Evolutionary conservation across 2,329 filamentous ascomycete species (phyloP).

Genomic region (Trichocomaceae sp.): DNA sequence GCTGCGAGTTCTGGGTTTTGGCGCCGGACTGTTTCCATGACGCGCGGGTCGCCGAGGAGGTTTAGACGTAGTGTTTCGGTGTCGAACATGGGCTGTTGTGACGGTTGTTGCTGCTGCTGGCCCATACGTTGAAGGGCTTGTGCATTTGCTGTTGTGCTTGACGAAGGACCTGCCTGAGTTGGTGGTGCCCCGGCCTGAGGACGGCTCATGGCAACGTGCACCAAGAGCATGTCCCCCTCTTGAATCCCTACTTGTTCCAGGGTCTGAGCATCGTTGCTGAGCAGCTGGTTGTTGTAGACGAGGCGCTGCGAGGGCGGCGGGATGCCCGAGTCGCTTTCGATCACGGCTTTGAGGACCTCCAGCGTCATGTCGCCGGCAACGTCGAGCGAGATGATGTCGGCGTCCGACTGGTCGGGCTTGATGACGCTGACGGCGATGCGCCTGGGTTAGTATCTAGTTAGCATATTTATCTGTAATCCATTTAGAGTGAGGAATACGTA

Average conservation of each 20-base stretch:
- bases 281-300: constrained; percentile 79
- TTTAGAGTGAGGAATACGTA: background rate
- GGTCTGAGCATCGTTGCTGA: constrained; percentile 71
- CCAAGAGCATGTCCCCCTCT: constrained; percentile 86
- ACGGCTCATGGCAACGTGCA: constrained; percentile 55
- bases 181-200: background rate
- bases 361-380: constrained; percentile 77
- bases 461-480: background rate
- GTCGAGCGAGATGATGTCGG: constrained; percentile 74
- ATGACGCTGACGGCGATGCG: constrained; percentile 81
- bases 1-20: constrained; percentile 71
- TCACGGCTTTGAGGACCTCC: constrained; percentile 76
- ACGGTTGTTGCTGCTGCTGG: constrained; percentile 20
- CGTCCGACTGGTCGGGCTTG: constrained; percentile 62
- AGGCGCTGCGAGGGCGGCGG: constrained; percentile 69
- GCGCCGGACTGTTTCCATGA: constrained; percentile 63
- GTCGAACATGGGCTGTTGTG: constrained; percentile 44
- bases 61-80: constrained; percentile 76
- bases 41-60: constrained; percentile 68
- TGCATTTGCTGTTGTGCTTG: background rate
- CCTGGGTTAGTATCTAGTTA: constrained; percentile 48
- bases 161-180: constrained; percentile 18
- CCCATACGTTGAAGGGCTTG: constrained; percentile 7
- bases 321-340: constrained; percentile 75
- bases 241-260: constrained; percentile 72